A percentile compares a stretch with the other conserved stretches of the same genome.
phyloP scores from a whole-genome alignment of 352 stramenopile genomes.

The Pythium sp. region DNA sequence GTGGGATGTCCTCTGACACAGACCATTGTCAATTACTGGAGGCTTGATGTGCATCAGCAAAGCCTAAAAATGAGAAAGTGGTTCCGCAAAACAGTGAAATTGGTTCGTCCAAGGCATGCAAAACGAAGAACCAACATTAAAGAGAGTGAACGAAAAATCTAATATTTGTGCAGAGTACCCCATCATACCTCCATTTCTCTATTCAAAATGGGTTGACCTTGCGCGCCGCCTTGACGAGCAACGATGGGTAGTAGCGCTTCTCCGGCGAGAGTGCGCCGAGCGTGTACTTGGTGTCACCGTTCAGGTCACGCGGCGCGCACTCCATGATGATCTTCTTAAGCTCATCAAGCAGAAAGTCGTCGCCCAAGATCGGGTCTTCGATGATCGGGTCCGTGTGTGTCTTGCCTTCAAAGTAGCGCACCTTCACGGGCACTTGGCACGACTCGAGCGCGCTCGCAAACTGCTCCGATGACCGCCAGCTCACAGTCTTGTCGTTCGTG shows the following conservation, averaged over 20 bases:
- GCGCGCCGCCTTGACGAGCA: constrained; percentile 48
- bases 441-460: constrained; percentile 44
- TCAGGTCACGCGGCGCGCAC: constrained; percentile 33
- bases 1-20: no score
- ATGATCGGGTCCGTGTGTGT: constrained; percentile 93
- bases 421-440: constrained; percentile 43
- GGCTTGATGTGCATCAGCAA: no score
- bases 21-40: no score
- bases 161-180: neutral
- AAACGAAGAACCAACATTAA: neutral
- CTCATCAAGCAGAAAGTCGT: constrained; percentile 58
- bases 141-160: neutral
- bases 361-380: constrained; percentile 73
- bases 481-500: constrained; percentile 60
- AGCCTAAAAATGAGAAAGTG: neutral
- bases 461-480: constrained; percentile 52
- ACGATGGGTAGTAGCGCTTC: constrained; percentile 42
- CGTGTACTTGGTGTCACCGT: constrained; percentile 32
- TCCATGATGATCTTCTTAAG: constrained; percentile 50
- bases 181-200: neutral
- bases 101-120: neutral
- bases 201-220: constrained; percentile 62
- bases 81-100: neutral
- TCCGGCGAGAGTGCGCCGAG: constrained; percentile 31
- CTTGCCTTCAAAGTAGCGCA: constrained; percentile 76